Evolutionary conservation across 805 yeast species (phyloP), one percentile per base, ranked within the genome.

Genomic region (Lipomyces kockii): DNA sequence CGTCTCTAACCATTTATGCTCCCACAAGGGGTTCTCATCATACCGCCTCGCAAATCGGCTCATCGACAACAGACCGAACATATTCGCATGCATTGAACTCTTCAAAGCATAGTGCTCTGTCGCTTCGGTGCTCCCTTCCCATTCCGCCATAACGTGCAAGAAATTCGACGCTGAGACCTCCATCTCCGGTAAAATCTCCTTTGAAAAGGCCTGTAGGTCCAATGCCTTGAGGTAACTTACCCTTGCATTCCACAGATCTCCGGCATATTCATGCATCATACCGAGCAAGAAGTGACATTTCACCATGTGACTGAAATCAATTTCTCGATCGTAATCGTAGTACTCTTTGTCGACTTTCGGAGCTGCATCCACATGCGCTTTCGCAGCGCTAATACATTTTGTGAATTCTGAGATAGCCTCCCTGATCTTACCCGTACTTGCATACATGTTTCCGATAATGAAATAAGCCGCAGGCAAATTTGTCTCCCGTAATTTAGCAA

Each of bases 301-400:
- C 8, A 62, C 53, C 60, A 62, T 59, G 54, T 58, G 61, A 20
- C 65, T 58, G 56, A 43, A 65, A 58, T 68, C 71, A 17, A 60
- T 35, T 35, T 68, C 71, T 1, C 64, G 67, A 39, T 68, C 71
- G 51, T 68, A 68, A 43, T 68, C 71, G 43, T 65, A 68, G 37
- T 35, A 49, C 35, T 62, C 53, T 11, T 20, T 8, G 20, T 65
- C 71, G 29, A n/a, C 59, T n/a, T 55, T 56, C 35, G 25, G 37
- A 9, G 27, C 27, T 22, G 66, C 49, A 9, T 65, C 67, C 27
- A 68, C 66, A 39, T 68, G 71, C 39, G 69, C 64, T 49, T 62
- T 34, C 5, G 67, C 66, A n/a, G 71, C 66, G 11, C 25, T 12
- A 29, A 68, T 64, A n/a, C 67, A 62, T 1, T 29, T 57, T 39